These are phyloP conservation scores for Amphibolis antarctica DNA, from an alignment of 106 monocot genomes.

Conservation along the genomic window DNA sequence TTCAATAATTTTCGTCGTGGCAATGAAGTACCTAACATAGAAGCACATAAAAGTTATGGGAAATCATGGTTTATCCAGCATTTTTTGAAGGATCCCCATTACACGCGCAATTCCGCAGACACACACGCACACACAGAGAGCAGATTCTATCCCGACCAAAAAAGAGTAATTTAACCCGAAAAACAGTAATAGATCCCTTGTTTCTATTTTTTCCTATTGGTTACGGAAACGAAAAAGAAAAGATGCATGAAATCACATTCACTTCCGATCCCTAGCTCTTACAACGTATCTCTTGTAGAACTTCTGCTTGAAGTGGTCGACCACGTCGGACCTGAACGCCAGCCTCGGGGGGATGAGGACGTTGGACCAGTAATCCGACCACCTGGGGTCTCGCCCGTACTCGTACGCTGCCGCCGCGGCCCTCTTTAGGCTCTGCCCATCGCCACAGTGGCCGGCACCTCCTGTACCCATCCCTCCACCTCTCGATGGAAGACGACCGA, in stretches of 20 bases:
- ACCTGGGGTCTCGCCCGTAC: constrained; percentile 74
- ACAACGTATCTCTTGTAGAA: constrained; percentile 91
- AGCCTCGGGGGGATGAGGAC: constrained; percentile 64
- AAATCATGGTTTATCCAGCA: no score
- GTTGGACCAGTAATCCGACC: constrained; percentile 95
- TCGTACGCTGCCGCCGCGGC: constrained; percentile 79
- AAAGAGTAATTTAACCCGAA: not conserved
- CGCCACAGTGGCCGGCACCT: constrained; percentile 2
- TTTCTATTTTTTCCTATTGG: not conserved
- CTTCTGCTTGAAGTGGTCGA: constrained; percentile 95
- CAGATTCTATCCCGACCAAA: not conserved
- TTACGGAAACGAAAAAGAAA: not conserved
- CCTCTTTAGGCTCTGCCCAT: constrained; percentile 47
- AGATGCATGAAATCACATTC: not conserved
- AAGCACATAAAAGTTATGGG: no score
- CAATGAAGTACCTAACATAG: no score
- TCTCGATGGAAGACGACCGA: no score
- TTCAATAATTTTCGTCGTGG: no score
- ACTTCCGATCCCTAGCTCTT: constrained; percentile 6
- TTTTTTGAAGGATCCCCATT: no score
- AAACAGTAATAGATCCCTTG: not conserved
- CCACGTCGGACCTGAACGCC: constrained; percentile 68
- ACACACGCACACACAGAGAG: not conserved
- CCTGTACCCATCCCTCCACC: constrained; percentile 11
- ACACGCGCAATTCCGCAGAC: not conserved